Base-by-base conservation (phyloP, 257 asterid species). In the Salvia splendens region DNA sequence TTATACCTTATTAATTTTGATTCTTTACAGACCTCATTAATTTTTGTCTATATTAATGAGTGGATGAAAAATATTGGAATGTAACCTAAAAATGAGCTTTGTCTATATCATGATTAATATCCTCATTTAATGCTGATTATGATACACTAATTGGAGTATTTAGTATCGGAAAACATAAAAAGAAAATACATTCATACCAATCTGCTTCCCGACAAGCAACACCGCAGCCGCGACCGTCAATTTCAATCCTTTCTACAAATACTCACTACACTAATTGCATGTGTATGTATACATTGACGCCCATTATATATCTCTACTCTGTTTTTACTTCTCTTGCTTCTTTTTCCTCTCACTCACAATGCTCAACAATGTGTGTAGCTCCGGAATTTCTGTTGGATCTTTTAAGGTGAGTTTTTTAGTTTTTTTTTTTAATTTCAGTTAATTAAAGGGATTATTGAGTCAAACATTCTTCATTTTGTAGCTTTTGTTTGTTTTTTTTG, bases 121-220 rank as follows among this genome's bases (percentile, higher is more conserved):
- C 30, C 30, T 24, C 30, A 24, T 24, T 24, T 24, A 24, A 24
- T 24, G 30, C 30, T 1, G 30, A 24, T 24, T 24, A 24, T 24
- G 30, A 24, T 24, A 24, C 30, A 24, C 30, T 24, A 24, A 24
- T 2, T 24, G 30, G 30, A 24, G 30, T 24, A 24, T 24, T 24
- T 24, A 24, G 1, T 24, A 24, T 24, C 30, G 30, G 30, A 24
- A 24, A 24, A 24, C 30, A 24, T 1, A 24, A 24, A 24, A 24
- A 24, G 30, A 24, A 24, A 24, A 20, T 54, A 30, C 54, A 40
- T 20, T 38, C 69, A 50, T 64, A 51, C 78, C 74, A 73, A 65
- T 68, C 81, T 63, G 75, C 55, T 55, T 62, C 78, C 73, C 72
- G 82, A 85, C 82, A 80, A 74, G n/a, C 33, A 15, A 45, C 79